Evolutionary conservation across 1,284 basidiomycete species (phyloP).

Genomic region (Pyrrhoderma lamaoense): DNA sequence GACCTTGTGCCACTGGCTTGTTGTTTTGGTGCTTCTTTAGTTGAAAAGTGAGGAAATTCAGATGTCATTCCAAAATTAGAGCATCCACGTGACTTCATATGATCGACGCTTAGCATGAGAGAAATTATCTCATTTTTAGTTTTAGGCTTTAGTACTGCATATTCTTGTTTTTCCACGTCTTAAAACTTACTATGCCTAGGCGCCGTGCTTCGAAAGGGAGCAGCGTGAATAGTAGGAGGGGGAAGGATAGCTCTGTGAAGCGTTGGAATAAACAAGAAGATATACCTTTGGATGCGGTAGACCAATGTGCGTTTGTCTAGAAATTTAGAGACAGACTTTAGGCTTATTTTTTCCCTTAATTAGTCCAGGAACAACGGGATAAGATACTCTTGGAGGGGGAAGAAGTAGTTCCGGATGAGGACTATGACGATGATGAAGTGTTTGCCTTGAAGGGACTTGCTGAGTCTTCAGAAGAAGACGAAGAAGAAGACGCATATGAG

Average conservation of each 20-base stretch:
- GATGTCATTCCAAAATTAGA: too few species aligned
- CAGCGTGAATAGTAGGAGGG: constrained; percentile 33
- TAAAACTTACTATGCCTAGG: constrained; percentile 24
- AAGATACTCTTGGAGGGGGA: constrained; percentile 69
- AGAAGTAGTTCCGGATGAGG: constrained; percentile 32
- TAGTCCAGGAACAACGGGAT: constrained; percentile 69
- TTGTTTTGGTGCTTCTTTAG: too few species aligned
- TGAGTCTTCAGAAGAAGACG: constrained; percentile 34
- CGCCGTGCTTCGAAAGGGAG: constrained; percentile 25
- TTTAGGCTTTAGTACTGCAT: too few species aligned
- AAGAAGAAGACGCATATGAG: constrained; percentile 46
- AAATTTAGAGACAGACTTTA: not conserved
- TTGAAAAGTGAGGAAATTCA: too few species aligned
- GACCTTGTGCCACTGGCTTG: too few species aligned
- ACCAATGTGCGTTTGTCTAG: constrained; percentile 45
- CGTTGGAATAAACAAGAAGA: constrained; percentile 61
- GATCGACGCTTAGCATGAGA: too few species aligned
- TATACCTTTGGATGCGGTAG: constrained; percentile 68
- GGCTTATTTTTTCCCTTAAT: not conserved
- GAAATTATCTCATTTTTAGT: not conserved
- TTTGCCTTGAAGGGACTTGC: constrained; percentile 53
- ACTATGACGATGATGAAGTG: constrained; percentile 56
- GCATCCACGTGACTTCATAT: too few species aligned
- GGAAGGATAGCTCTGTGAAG: constrained; percentile 30
- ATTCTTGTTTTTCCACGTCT: not conserved